Base-by-base conservation (phyloP, 208 protist species). In the Porcisia hertigi region DNA sequence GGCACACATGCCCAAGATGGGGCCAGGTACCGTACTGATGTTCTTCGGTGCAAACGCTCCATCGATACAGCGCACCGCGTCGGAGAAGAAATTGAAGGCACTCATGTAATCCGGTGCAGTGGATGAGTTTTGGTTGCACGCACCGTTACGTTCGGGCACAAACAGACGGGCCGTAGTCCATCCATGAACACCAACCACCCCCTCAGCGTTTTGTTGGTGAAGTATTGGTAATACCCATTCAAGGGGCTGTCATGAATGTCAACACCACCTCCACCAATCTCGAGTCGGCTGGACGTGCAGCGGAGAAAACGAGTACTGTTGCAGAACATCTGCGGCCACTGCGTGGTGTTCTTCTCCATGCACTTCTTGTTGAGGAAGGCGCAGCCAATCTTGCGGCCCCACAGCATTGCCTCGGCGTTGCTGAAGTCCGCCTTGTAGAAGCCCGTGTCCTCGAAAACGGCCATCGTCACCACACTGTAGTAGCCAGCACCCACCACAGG, bases 341-440 rank as follows among this genome's bases (percentile, higher is more conserved):
- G 45, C 45, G 45, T 49, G 45, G 76, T 57, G 34, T 62, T 59
- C 52, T 85, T 75, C 14, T 25, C 59, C 67, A 91, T 64, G 72
- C 88, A 94, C 73, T 82, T 87, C 16, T 81, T 73, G 5, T 53
- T 76, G 25, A 91, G 53, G 23, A 97, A 85, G 34, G 11, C 47
- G 74, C 92, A 97, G 41, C 95, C 93, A 0, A 65, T 30, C 20
- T 90, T 80, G 25, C 71, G 60, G 55, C 90, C 94, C 91, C 90
- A 98, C 45, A 55, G 39, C 84, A 98, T 93, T n/a, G 41, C 65
- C 58, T 97, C 88, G 3, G 86, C 90, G 53, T 85, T 87, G 63
- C 7, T 69, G 79, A 88, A 96, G 77, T 89, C 79, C 20, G 75
- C 90, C n/a, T 73, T 47, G 85, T 98, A 98, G 75, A 82, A 96